Base-by-base conservation (phyloP, 2,329 filamentous ascomycete species). In the Nannizzia gypsea region DNA sequence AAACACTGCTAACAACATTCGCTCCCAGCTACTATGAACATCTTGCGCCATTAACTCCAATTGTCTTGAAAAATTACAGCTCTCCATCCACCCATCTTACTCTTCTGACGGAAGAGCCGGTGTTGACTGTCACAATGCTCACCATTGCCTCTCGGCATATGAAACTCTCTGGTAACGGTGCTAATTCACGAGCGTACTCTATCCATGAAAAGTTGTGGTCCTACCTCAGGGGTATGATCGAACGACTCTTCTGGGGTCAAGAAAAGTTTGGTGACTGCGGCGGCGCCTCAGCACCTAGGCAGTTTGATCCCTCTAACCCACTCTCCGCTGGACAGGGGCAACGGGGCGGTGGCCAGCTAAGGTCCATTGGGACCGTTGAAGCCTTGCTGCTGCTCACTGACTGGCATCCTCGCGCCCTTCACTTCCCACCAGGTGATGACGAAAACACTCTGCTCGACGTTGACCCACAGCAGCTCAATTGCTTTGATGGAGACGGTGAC, bases 191-290 rank as follows among this genome's bases (percentile, higher is more conserved):
- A 57, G 89, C 90, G 0, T 89, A 93, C 67, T 87, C 90, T 55
- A 95, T 99, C 59, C 93, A 97, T 66, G 90, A 96, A 67, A 90
- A 95, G 72, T 81, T 97, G 3, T 99, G 93, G 93, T 89, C 85
- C 31, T 95, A 96, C 69, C 81, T 97, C 31, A 86, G 91, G 57
- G 88, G 90, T 61, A 96, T 97, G 88, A 93, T 97, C 65, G 90
- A 96, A 72, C 84, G 92, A 36, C 88, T 95, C 65, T 85, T 97
- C 40, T 97, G 90, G 88, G 93, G 91, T 6, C 92, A 96, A 70
- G 92, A 97, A 72, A 90, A 95, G 58, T 96, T 96, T 68, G 92
- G 90, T 31, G 89, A 89, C 26, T 90, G 89, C 15, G 90, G 92
- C 71, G 87, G 86, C 22, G 81, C 81, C 48, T 67, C 72, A 66